Percentiles rank a stretch among this genome's conserved stretches.
Conservation (phyloP, 1,139 yeast genomes). For the Blastobotrys buckinghamii region DNA sequence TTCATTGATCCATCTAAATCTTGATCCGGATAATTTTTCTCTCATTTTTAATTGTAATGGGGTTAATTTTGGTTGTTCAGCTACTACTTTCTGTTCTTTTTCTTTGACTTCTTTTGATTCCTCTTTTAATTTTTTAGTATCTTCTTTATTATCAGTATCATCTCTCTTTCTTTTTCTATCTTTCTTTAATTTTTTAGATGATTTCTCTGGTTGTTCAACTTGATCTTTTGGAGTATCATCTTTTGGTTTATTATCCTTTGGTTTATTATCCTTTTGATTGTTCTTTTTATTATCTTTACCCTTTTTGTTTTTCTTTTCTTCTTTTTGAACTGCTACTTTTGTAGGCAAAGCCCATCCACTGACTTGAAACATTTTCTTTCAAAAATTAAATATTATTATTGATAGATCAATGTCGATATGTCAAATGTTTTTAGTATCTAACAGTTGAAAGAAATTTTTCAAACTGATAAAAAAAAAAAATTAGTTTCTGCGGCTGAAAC, state of each 20-base stretch:
- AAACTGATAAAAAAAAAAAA: neutral
- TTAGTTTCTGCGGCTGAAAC: too few species aligned
- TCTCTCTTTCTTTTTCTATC: conserved; percentile 16
- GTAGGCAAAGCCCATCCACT: conserved; percentile 75
- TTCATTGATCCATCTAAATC: conserved; percentile 97
- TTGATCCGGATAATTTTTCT: conserved; percentile 87
- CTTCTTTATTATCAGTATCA: conserved; percentile 5
- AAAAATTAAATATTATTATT: too few species aligned
- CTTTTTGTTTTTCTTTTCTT: conserved; percentile 14
- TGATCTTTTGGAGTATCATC: conserved; percentile 16
- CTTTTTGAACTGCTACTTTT: conserved; percentile 39
- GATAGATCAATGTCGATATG: too few species aligned
- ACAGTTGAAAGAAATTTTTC: neutral
- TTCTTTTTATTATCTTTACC: conserved; percentile 18
- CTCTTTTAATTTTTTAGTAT: neutral
- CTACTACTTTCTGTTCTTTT: neutral
- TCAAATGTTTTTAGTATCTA: too few species aligned
- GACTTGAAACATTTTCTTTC: conserved; percentile 60
- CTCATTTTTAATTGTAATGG: conserved; percentile 95
- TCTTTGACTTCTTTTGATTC: neutral
- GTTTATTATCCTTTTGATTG: conserved; percentile 11
- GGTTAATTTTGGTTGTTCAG: conserved; percentile 41
- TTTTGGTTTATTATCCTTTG: neutral
- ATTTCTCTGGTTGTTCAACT: conserved; percentile 14
- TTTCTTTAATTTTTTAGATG: conserved; percentile 23